These are phyloP conservation scores for Ploettnerulaceae sp. DNA, from an alignment of 2,329 filamentous ascomycete species.

Conservation along the genomic window DNA sequence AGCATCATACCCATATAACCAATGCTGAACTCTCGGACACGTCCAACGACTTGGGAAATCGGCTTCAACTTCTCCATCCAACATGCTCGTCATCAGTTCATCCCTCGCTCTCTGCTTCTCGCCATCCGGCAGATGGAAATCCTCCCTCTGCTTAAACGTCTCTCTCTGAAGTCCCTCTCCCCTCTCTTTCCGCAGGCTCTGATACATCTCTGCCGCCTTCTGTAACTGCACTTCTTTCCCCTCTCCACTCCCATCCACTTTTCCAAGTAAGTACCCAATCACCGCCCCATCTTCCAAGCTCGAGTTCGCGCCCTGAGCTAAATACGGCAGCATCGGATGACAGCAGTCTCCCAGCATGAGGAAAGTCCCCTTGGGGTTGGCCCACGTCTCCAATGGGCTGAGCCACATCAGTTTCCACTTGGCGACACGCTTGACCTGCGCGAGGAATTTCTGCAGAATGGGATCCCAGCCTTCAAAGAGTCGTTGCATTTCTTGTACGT, in stretches of 20 bases:
- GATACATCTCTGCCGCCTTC: slow-evolving; percentile 42
- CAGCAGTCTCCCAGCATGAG: slow-evolving; percentile 51
- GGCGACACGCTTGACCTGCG: slow-evolving; percentile 52
- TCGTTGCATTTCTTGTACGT: slow-evolving; percentile 54
- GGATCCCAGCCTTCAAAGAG: slow-evolving; percentile 63
- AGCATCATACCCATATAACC: slow-evolving; percentile 62
- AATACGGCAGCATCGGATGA: slow-evolving; percentile 59
- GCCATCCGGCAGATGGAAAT: slow-evolving; percentile 51
- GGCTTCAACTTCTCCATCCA: slow-evolving; percentile 47
- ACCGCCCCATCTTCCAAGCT: slow-evolving; percentile 65
- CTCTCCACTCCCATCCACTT: slow-evolving; percentile 40
- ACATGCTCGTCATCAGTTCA: slow-evolving; percentile 48
- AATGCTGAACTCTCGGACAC: slow-evolving; percentile 57
- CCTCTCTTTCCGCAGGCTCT: slow-evolving; percentile 44
- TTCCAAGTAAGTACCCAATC: slow-evolving; percentile 52
- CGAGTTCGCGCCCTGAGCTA: slow-evolving; percentile 63
- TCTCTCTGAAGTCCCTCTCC: slow-evolving; percentile 54
- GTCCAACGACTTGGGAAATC: slow-evolving; percentile 61
- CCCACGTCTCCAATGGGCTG: slow-evolving; percentile 34
- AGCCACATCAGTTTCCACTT: slow-evolving; percentile 65
- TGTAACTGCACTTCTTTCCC: slow-evolving; percentile 41
- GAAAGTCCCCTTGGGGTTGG: slow-evolving; percentile 24
- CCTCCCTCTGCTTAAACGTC: slow-evolving; percentile 52
- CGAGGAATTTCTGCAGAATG: slow-evolving; percentile 41
- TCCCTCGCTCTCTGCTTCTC: slow-evolving; percentile 55